These are phyloP conservation scores for Didymella pinodella DNA, from an alignment of 2,329 filamentous ascomycete species.

Conservation along the genomic window DNA sequence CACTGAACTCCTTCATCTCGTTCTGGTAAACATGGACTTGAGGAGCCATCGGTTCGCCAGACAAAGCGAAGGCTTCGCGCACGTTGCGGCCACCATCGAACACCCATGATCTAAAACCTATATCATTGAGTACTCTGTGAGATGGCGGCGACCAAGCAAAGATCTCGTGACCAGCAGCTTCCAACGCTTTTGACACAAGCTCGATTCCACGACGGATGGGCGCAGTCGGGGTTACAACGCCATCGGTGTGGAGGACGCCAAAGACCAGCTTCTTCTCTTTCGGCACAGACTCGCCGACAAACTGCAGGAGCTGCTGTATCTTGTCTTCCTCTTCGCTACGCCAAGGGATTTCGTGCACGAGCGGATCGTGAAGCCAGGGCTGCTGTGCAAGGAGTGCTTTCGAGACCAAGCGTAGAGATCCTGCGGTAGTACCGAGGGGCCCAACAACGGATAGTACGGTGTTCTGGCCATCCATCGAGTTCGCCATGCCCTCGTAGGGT, in stretches of 20 bases:
- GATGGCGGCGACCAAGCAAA: slow-evolving; percentile 40
- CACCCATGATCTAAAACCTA: slow-evolving; percentile 37
- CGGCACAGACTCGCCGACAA: slow-evolving; percentile 5
- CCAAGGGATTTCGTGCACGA: slow-evolving; percentile 72
- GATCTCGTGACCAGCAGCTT: slow-evolving; percentile 40
- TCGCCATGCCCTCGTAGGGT: slow-evolving; percentile 58
- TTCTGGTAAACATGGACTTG: slow-evolving; percentile 36
- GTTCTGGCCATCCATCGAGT: slow-evolving; percentile 70
- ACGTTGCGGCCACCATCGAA: slow-evolving; percentile 46
- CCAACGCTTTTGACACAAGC: slow-evolving; percentile 33
- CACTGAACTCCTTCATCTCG: slow-evolving; percentile 32
- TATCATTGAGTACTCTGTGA: slow-evolving; percentile 33
- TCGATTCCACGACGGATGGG: slow-evolving; percentile 49
- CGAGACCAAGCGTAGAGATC: slow-evolving; percentile 63
- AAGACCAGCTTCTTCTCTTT: slow-evolving; percentile 38
- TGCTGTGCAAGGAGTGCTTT: slow-evolving; percentile 64
- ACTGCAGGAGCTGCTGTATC: slow-evolving; percentile 48
- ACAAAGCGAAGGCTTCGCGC: slow-evolving; percentile 42
- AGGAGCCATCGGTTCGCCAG: slow-evolving; percentile 41
- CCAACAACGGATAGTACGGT: slow-evolving; percentile 69
- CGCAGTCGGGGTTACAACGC: slow-evolving; percentile 46
- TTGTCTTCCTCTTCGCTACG: slow-evolving; percentile 54
- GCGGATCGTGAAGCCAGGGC: slow-evolving; percentile 73
- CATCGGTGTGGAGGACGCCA: slow-evolving; percentile 46
- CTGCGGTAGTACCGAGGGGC: slow-evolving; percentile 65